Conservation (phyloP, 2,329 filamentous ascomycete species). For the Cordyceps cicadae region DNA sequence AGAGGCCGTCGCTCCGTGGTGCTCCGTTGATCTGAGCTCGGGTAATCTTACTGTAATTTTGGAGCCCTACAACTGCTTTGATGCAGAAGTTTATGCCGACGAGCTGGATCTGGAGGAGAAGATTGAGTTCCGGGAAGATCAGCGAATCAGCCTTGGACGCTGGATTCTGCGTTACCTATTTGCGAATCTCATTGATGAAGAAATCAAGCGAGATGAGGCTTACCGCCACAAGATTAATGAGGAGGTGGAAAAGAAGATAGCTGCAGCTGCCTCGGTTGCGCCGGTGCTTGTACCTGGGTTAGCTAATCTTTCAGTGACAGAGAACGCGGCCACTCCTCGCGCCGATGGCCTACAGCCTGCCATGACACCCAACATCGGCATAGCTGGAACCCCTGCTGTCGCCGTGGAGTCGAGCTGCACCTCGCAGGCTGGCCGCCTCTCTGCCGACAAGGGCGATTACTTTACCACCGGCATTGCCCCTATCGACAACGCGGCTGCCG, state of each 20-base stretch:
- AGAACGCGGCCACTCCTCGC: constrained; percentile 47
- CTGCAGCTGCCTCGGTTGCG: constrained; percentile 46
- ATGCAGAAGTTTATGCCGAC: constrained; percentile 94
- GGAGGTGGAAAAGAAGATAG: constrained; percentile 49
- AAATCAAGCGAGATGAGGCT: constrained; percentile 71
- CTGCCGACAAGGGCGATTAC: constrained; percentile 64
- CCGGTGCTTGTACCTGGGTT: constrained; percentile 49
- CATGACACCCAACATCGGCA: constrained; percentile 68
- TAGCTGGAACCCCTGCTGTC: constrained; percentile 62
- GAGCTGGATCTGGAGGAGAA: constrained; percentile 66
- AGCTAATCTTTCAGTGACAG: constrained; percentile 12
- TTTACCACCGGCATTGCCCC: constrained; percentile 57
- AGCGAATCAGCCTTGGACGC: constrained; percentile 93
- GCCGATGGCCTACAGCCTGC: constrained; percentile 56
- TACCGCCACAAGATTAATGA: constrained; percentile 64
- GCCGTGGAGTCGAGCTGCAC: constrained; percentile 34
- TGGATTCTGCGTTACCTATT: constrained; percentile 95
- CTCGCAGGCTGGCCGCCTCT: constrained; percentile 51
- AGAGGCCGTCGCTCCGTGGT: constrained; percentile 92
- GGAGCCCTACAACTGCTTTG: constrained; percentile 93
- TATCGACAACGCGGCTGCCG: constrained; percentile 31
- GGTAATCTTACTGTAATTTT: constrained; percentile 84
- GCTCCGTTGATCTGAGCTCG: constrained; percentile 86
- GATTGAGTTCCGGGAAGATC: constrained; percentile 83
- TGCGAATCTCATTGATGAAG: constrained; percentile 78